phyloP scores from a whole-genome alignment of 306 rosid species.

The Prunus kanzakura region DNA sequence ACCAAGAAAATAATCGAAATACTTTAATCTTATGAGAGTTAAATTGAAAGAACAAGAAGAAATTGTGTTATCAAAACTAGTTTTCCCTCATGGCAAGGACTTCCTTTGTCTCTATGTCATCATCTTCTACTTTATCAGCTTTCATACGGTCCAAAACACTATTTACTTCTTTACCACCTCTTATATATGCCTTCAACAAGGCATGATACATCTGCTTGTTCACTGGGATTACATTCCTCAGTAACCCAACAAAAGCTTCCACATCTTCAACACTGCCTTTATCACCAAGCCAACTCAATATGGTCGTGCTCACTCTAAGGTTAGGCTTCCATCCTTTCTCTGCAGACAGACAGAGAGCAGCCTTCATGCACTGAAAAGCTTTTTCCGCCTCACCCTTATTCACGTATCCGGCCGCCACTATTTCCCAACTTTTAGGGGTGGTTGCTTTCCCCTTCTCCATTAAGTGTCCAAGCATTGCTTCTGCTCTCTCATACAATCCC shows the following conservation, averaged over 20 bases:
- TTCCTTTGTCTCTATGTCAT: constrained; percentile 38
- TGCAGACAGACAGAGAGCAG: constrained; percentile 34
- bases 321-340: constrained; percentile 64
- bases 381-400: constrained; percentile 52
- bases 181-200: constrained; percentile 47
- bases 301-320: constrained; percentile 17
- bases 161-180: constrained; percentile 51
- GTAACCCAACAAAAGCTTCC: constrained; percentile 47
- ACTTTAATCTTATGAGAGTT: no score
- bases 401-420: constrained; percentile 54
- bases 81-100: constrained; percentile 32
- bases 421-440: constrained; percentile 52
- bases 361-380: constrained; percentile 52
- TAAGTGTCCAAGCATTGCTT: constrained; percentile 57
- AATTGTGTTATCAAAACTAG: not conserved
- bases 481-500: constrained; percentile 58
- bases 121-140: constrained; percentile 42
- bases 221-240: constrained; percentile 37
- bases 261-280: constrained; percentile 52
- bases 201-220: constrained; percentile 51
- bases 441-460: constrained; percentile 52
- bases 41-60: not conserved
- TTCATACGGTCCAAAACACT: constrained; percentile 51
- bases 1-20: no score
- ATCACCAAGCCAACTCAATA: constrained; percentile 65